Evolutionary conservation across 441 rosid genomes (phyloP).

Genomic region (Erodium moschatum): DNA sequence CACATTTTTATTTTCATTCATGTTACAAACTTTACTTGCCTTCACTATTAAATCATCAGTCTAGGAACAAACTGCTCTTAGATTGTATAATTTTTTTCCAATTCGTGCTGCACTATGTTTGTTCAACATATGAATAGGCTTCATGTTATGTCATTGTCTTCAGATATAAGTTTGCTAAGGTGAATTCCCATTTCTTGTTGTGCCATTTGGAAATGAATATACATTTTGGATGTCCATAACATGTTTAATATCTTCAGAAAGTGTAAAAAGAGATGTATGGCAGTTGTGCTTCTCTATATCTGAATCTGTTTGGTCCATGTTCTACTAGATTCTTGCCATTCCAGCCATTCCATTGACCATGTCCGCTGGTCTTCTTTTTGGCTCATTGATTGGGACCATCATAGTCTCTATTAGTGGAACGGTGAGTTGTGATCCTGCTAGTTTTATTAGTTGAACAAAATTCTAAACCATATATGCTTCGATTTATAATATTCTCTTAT

Average conservation of each 20-base stretch:
- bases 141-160: background rate
- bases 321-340: slow-evolving; percentile 72
- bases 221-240: too few relatives aligned
- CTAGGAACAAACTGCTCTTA: background rate
- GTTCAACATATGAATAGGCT: background rate
- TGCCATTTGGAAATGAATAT: background rate
- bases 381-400: slow-evolving; percentile 73
- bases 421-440: slow-evolving; percentile 37
- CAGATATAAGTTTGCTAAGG: background rate
- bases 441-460: background rate
- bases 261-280: background rate
- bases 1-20: background rate
- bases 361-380: slow-evolving; percentile 99
- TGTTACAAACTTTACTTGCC: background rate
- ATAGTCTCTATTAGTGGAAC: slow-evolving; percentile 98
- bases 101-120: background rate
- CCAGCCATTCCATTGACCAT: slow-evolving; percentile 95
- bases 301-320: slow-evolving; percentile 8
- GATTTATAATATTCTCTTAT: slow-evolving; percentile 23
- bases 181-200: background rate
- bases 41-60: background rate
- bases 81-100: background rate
- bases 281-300: slow-evolving; percentile 7
- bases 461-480: slow-evolving; percentile 11
- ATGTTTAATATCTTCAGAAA: background rate